Base-by-base conservation (phyloP, 805 yeast species). In the Nakazawaea wyomingensis region DNA sequence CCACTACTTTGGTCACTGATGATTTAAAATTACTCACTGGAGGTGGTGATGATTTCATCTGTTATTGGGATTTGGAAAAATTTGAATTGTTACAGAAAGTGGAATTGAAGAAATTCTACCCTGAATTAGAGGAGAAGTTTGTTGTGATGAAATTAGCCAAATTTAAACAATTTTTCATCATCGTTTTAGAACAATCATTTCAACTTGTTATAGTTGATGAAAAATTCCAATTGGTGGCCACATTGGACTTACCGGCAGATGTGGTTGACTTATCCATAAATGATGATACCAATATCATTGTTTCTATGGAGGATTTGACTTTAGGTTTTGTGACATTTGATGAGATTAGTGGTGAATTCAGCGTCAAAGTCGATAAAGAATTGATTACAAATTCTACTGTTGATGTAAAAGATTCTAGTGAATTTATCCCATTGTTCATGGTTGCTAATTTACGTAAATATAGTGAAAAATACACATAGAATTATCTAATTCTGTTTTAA, bases 1-100 rank as follows among this genome's bases (percentile, higher is more conserved):
- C 96, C 2, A 67, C 76, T 5, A 59, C 93, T 49, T 59, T 70
- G 26, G 64, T 80, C 11, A 82, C 88, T 3, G 78, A 80, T 69
- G 61, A 76, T 29, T 56, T 65, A 4, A 56, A 66, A 18, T 54
- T 76, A 16, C 67, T 93, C 41, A 82, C 93, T 56, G 98, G 83
- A 4, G 99, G 99, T 28, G 99, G 99, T 50, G 99, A 93, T 58
- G 78, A 76, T 41, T 78, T 61, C 50, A 55, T 93, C 10, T 69
- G 75, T 47, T 58, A 79, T 16, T 91, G 98, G 97, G 71, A 85
- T 48, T 89, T 97, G 96, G 60, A 59, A 41, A 56, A 62, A 11
- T 24, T 11, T 13, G 8, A 64, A 43, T 64, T 74, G 45, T 46
- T 84, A 4, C 66, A 69, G 22, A 69, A 69, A 41, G 66, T 82